Base-by-base conservation (phyloP, 192 early-diverging fungal species). In the Podila verticillata region DNA sequence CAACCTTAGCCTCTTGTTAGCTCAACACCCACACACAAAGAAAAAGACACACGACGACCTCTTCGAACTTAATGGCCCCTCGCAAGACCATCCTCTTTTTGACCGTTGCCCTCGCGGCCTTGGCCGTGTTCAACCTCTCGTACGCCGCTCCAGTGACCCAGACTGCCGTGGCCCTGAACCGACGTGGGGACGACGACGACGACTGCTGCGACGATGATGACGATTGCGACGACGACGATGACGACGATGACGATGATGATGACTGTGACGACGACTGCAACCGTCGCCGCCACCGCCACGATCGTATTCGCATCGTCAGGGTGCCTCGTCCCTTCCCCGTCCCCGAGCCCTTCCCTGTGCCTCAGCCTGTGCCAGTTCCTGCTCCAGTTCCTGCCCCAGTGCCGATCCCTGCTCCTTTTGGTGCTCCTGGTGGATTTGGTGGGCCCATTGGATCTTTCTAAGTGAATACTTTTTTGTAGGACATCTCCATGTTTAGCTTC, bases 31-130 rank as follows among this genome's bases (percentile, higher is more conserved):
- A 30, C 32, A 17, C 17, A 39, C 34, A 30, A n/a, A 36, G 13
- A 57, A 28, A 31, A 22, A 44, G 19, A 64, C 13, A 48, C 31
- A 35, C 39, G n/a, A 34, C 19, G 24, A 58, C 32, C 36, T 32
- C 49, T n/a, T n/a, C 30, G 17, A 48, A 49, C 24, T 66, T 36
- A 48, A 65, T 63, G 72, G 69, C 57, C 34, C 58, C 31, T 54
- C 77, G 49, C 36, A 66, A 54, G 77, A 82, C 66, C 59, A 73
- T 73, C 67, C 75, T 47, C 39, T 61, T 61, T 22, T 34, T 61
- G 57, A 82, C 63, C 56, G 34, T 29, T 54, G 72, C 22, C 48
- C 44, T 73, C 28, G 19, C 49, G 20, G 59, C 20, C 17, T 13
- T 36, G 65, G 73, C 66, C 60, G 63, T 66, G 32, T 84, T 59